Base-by-base conservation (phyloP, 139 green algal species). In the Chlorella sp. region DNA sequence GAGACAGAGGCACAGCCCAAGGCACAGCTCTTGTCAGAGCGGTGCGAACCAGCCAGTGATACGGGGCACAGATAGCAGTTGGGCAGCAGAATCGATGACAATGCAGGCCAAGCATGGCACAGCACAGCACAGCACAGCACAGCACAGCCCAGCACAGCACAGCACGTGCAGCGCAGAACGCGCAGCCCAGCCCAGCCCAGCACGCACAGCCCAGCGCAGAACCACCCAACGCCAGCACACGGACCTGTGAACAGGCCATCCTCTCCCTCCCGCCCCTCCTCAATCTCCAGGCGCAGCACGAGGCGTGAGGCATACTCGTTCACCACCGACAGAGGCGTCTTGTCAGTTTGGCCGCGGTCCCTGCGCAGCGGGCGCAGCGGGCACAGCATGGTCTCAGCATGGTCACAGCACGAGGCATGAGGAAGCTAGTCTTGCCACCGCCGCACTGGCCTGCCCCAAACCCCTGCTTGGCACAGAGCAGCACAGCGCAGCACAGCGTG, bases 391-490 rank as follows among this genome's bases (percentile, higher is more conserved):
- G n/a, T n/a, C n/a, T n/a, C 48, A 57, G 48, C 48, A 57, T 57
- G 9, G 5, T 5, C 7, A 57, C 48, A 57, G 48, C 48, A 57
- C 9, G 68, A 93, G 57, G 1, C 90, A 80, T 12, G 84, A 90
- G 24, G 94, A 93, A 57, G n/a, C n/a, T 96, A 96, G 91, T 96
- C 94, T 90, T 96, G 88, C 66, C 48, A 96, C 39, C 32, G 95
- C 86, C 36, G 91, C 86, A 85, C 37, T 64, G 36, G 37, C 83
- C 37, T 64, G 83, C 24, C 83, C 64, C 0, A 37, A 37, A 37
- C 9, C 83, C 32, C 82, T 76, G 75, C 34, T 5, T 40, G 22
- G 60, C 60, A 68, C 15, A 18, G 18, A 68, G 60, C 60, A 5
- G 64, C 64, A 71, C 7, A 71, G 24, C 21, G 64, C 64, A 14